A percentile compares a stretch with the other conserved stretches of the same genome.
Evolutionary conservation across 2,329 filamentous ascomycete genomes (phyloP).

Genomic region (Thielaviopsis ethacetica): DNA sequence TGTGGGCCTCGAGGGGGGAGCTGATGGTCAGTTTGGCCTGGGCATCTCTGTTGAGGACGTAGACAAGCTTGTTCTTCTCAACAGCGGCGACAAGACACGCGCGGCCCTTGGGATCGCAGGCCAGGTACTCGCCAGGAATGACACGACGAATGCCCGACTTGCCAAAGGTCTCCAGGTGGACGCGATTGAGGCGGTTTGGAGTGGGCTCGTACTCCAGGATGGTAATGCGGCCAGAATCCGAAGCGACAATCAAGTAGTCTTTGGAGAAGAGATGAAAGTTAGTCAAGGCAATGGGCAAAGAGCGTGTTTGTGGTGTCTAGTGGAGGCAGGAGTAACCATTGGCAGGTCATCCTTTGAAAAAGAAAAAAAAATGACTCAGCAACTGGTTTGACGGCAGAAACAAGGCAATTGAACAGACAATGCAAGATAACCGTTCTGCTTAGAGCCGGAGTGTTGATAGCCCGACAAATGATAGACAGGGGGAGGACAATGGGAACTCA

Average conservation of each 20-base stretch:
- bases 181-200: conserved; percentile 71
- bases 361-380: not conserved
- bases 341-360: not conserved
- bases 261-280: conserved; percentile 16
- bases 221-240: conserved; percentile 87
- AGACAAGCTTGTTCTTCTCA: conserved; percentile 99
- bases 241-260: conserved; percentile 94
- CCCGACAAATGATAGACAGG: not conserved
- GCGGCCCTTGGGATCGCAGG: conserved; percentile 86
- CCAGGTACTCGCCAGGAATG: conserved; percentile 88
- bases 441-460: not conserved
- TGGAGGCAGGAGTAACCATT: not conserved
- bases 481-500: conserved; percentile 35
- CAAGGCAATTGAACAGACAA: not conserved
- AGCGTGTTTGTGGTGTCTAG: not conserved
- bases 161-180: conserved; percentile 94
- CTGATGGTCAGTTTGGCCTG: conserved; percentile 94
- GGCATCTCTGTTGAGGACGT: conserved; percentile 88
- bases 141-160: conserved; percentile 92
- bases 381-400: not conserved
- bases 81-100: conserved; percentile 86
- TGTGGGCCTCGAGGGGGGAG: conserved; percentile 90
- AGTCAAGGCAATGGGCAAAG: conserved; percentile 14
- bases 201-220: conserved; percentile 82
- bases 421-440: not conserved